A percentile compares a stretch with the other conserved stretches of the same genome.
These are phyloP conservation scores for Boechera stricta DNA, from an alignment of 345 rosid genomes.

Conservation along the genomic window DNA sequence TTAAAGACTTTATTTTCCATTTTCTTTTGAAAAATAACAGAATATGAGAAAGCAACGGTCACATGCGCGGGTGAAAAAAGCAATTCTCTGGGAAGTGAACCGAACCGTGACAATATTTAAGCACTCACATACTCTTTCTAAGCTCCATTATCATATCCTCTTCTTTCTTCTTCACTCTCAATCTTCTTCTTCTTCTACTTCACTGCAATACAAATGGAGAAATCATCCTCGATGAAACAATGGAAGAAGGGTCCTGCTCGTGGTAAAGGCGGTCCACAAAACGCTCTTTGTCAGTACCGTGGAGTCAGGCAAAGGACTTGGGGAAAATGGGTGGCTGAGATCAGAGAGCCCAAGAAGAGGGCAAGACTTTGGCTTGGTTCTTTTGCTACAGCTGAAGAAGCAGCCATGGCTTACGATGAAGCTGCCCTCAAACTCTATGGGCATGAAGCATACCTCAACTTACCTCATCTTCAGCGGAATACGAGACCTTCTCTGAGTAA, in stretches of 20 bases:
- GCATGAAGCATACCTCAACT: constrained; percentile 80
- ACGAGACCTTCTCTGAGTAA: constrained; percentile 25
- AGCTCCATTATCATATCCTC: constrained; percentile 50
- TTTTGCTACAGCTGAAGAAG: constrained; percentile 91
- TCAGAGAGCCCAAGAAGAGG: constrained; percentile 92
- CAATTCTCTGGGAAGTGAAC: constrained; percentile 41
- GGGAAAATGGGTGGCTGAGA: constrained; percentile 99
- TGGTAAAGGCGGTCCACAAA: constrained; percentile 94
- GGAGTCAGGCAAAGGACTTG: constrained; percentile 95
- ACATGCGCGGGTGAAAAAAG: constrained; percentile 51
- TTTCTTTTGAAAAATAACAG: constrained; percentile 28
- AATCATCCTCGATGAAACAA: constrained; percentile 63
- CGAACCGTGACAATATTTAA: constrained; percentile 71
- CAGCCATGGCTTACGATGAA: constrained; percentile 94
- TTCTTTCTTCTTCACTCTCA: constrained; percentile 43
- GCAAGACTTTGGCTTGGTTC: constrained; percentile 90
- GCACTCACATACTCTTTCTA: constrained; percentile 42
- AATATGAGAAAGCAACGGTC: constrained; percentile 58
- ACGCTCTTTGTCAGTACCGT: constrained; percentile 78
- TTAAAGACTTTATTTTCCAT: background rate
- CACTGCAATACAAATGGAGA: constrained; percentile 47
- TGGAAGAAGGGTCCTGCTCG: constrained; percentile 95
- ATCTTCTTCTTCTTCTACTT: constrained; percentile 28
- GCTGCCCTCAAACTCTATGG: constrained; percentile 82
- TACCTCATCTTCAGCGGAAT: constrained; percentile 77